Conservation (phyloP, 108 stramenopile species). For the Craspedostauros australis region DNA sequence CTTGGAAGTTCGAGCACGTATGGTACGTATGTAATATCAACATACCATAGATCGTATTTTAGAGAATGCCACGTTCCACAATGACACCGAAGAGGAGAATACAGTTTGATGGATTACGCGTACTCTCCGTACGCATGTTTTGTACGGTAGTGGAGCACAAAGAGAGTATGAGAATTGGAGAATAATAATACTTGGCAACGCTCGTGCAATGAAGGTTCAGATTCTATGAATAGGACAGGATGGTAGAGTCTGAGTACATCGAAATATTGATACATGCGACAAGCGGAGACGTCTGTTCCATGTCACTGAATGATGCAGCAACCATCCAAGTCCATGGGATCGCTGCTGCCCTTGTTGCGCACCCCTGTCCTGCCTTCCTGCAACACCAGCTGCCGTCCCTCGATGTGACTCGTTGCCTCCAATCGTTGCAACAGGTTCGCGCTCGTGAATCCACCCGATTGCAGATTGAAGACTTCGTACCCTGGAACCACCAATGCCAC, state of each 20-base stretch:
- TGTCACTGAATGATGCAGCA: background rate
- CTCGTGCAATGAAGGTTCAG: too few species aligned
- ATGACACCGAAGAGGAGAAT: too few species aligned
- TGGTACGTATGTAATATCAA: too few species aligned
- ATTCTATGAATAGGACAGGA: too few species aligned
- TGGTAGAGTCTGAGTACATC: background rate
- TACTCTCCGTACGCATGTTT: too few species aligned
- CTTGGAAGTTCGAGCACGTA: too few species aligned
- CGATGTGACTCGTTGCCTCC: conserved; percentile 2
- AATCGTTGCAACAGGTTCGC: background rate
- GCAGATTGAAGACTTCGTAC: conserved; percentile 1
- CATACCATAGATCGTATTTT: too few species aligned
- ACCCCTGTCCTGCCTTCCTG: background rate
- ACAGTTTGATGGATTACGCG: too few species aligned
- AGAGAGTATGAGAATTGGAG: too few species aligned
- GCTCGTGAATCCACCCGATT: conserved; percentile 13
- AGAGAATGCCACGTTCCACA: too few species aligned
- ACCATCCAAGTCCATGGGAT: background rate
- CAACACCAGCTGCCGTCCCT: conserved; percentile 7
- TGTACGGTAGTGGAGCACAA: too few species aligned
- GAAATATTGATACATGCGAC: background rate
- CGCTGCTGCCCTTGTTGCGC: background rate
- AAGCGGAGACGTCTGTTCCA: background rate
- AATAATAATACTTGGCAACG: too few species aligned
- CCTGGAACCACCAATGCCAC: conserved; percentile 18